A percentile compares a stretch with the other conserved stretches of the same genome.
phyloP scores from a whole-genome alignment of 345 rosid species.

The Citrus sp. region DNA sequence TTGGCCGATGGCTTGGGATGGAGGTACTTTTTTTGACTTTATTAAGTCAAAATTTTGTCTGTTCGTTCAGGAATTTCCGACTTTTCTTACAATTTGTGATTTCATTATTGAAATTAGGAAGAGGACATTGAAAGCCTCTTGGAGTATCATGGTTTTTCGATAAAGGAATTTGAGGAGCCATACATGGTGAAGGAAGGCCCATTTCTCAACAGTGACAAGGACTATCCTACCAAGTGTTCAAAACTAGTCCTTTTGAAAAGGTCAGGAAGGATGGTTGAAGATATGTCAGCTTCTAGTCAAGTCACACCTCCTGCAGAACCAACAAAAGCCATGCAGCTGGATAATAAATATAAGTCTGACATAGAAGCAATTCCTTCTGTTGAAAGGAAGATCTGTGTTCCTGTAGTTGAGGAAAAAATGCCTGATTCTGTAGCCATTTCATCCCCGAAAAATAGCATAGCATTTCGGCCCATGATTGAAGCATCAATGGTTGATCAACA shows the following conservation, averaged over 20 bases:
- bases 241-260: slow-evolving; percentile 75
- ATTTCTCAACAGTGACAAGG: slow-evolving; percentile 70
- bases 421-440: slow-evolving; percentile 31
- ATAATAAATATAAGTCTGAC: slow-evolving; percentile 26
- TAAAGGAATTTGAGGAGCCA: slow-evolving; percentile 85
- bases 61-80: neutral
- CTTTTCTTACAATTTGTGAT: slow-evolving; percentile 27
- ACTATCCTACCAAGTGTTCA: slow-evolving; percentile 79
- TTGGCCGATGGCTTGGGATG: slow-evolving; percentile 85
- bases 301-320: slow-evolving; percentile 29
- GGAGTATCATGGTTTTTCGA: slow-evolving; percentile 69
- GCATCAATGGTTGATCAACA: slow-evolving; percentile 31
- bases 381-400: slow-evolving; percentile 29
- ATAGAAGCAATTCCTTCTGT: slow-evolving; percentile 26
- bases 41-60: neutral
- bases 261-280: slow-evolving; percentile 59
- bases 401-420: slow-evolving; percentile 45
- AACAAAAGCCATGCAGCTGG: slow-evolving; percentile 30
- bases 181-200: slow-evolving; percentile 91
- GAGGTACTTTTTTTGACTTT: slow-evolving; percentile 53
- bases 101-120: slow-evolving; percentile 49
- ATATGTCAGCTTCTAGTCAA: slow-evolving; percentile 43
- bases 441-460: slow-evolving; percentile 36
- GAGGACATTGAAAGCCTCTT: slow-evolving; percentile 67
- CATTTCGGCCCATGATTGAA: slow-evolving; percentile 21